phyloP scores from a whole-genome alignment of 2,329 filamentous ascomycete genomes.

The Bimuria novae-zelandiae region DNA sequence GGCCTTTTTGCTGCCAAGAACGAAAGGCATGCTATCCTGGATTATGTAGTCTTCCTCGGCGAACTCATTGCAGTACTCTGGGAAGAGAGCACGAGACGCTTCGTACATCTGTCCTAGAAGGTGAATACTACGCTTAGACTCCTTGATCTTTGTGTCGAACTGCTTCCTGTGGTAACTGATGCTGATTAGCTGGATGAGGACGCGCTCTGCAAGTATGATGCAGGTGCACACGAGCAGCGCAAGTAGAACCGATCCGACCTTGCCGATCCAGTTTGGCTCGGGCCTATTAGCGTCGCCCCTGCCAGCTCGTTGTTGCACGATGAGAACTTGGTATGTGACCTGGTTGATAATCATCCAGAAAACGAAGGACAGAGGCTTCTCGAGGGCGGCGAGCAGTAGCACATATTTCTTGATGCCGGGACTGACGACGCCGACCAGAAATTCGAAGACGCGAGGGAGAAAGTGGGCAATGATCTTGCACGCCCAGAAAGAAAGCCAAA shows the following conservation, averaged over 20 bases:
- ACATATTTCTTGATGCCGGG: slow-evolving; percentile 68
- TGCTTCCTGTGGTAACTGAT: slow-evolving; percentile 85
- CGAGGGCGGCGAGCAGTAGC: slow-evolving; percentile 60
- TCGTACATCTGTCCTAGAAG: slow-evolving; percentile 87
- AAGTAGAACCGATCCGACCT: slow-evolving; percentile 67
- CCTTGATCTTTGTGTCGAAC: slow-evolving; percentile 80
- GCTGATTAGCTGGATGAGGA: slow-evolving; percentile 80
- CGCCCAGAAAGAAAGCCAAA: slow-evolving; percentile 67
- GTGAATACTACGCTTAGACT: slow-evolving; percentile 84
- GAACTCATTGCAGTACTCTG: slow-evolving; percentile 90
- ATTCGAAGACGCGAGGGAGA: slow-evolving; percentile 64
- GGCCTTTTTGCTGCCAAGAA: slow-evolving; percentile 62
- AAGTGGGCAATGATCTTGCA: slow-evolving; percentile 64
- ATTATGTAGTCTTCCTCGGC: slow-evolving; percentile 90
- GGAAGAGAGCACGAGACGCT: slow-evolving; percentile 84
- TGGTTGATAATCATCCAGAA: slow-evolving; percentile 64
- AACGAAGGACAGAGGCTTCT: slow-evolving; percentile 65
- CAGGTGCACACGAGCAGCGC: slow-evolving; percentile 70
- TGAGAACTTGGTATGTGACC: slow-evolving; percentile 59
- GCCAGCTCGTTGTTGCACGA: slow-evolving; percentile 8
- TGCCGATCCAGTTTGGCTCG: slow-evolving; percentile 54
- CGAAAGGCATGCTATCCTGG: slow-evolving; percentile 70
- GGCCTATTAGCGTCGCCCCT: slow-evolving; percentile 1
- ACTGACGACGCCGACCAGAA: slow-evolving; percentile 66
- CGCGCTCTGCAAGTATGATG: slow-evolving; percentile 76